Base-by-base conservation (phyloP, 2,329 filamentous ascomycete species). In the Xylariaceae sp. region DNA sequence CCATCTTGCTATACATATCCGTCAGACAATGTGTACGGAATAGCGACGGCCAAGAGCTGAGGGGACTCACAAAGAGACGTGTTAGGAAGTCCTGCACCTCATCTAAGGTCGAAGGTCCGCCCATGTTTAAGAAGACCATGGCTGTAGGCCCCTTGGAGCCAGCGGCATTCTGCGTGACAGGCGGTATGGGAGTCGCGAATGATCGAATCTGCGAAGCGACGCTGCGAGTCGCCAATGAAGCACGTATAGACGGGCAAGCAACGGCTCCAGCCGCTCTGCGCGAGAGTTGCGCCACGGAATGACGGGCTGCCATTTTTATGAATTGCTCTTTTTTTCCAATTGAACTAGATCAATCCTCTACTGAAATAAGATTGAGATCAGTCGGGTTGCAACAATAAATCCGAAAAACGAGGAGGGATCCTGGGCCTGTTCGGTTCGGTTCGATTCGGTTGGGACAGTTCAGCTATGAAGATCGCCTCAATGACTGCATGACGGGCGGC, bases 61-160 rank as follows among this genome's bases (percentile, higher is more conserved):
- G 57, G 45, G 55, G 10, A 45, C 88, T 60, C 83, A 96, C 93
- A 77, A 99, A 99, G 66, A 99, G 80, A 67, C 92, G 86, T 73
- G 88, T 94, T 52, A 99, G 78, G 72, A 97, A 99, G 74, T 88
- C 86, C 68, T 88, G 87, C 41, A 99, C 94, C 77, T 99, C 92
- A 66, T 87, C 84, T 3, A 88, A 89, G 3, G 89, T 96, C 1
- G 90, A 89, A 2, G 94, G 94, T 0, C 94, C 94, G 61, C 94
- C 94, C 94, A 99, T 99, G 76, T 99, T 99, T 77, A 99, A 85
- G 71, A 99, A 97, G 11, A 99, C 94, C 86, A 99, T 97, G 49
- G 94, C 94, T 3, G 94, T 99, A 6, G 92, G 92, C 0, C 93
- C 93, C 71, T 90, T 81, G 48, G 81, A 82, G 10, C 82, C 84